Evolutionary conservation across 352 stramenopile species (phyloP), one percentile per base, ranked within the genome.

Genomic region (Pythium grandisporangium): DNA sequence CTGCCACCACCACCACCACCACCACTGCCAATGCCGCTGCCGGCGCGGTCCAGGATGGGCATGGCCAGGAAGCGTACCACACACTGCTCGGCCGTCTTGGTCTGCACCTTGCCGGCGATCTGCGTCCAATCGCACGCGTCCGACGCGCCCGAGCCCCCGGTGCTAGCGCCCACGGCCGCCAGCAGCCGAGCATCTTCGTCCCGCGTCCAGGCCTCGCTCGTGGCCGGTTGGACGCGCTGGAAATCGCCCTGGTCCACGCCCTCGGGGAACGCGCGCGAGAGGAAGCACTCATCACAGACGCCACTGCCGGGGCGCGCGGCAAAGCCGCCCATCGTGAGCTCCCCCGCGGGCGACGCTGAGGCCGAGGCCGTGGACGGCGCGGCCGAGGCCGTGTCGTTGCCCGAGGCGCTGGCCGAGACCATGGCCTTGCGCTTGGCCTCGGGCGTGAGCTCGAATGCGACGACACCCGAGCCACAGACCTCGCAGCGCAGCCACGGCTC

Each of bases 41-140:
- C 25, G 32, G 53, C 48, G 24, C 64, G 55, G 23, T 70, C 45
- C 21, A 85, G 50, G 37, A 92, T 52, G 8, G 75, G 71, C 39
- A 86, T 45, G 53, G 86, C 64, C 8, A 92, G 60, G 54, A 92
- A 92, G 26, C 82, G 75, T 37, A 86, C 42, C 45, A 92, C 51
- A 38, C 75, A 92, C 37, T 87, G 70, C n/a, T 87, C 65, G 3
- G 75, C 66, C 13, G 66, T 77, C 54, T 87, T 89, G 25, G 58
- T 70, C 30, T 61, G 58, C 6, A 92, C 64, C 32, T 77, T 79
- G n/a, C 55, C 60, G 2, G 74, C 73, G 23, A 92, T 67, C 30
- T 68, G 61, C 43, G 87, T 86, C 78, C 78, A 92, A 51, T 92
- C 75, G 43, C 72, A 82, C 27, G 49, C 67, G 5, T 73, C 55